These are phyloP conservation scores for Pythium utonaiense DNA, from an alignment of 352 stramenopile species.

Conservation along the genomic window DNA sequence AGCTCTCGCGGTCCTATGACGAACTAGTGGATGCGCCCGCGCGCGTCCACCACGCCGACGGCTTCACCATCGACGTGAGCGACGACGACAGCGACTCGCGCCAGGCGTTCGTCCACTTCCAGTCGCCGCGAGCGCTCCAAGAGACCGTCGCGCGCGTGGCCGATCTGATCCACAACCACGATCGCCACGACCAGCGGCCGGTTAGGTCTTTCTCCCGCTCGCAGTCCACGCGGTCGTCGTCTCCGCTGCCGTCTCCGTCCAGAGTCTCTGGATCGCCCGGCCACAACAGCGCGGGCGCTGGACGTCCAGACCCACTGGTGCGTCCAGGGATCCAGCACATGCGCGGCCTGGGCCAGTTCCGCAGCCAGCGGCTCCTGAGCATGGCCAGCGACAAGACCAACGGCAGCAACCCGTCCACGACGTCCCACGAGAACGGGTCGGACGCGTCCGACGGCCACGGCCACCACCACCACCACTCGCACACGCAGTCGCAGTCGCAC, in stretches of 20 bases:
- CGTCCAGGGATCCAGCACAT: slow-evolving; percentile 11
- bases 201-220: background rate
- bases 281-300: too few species aligned
- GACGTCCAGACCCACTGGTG: background rate
- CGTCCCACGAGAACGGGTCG: slow-evolving; percentile 27
- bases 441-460: slow-evolving; percentile 8
- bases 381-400: slow-evolving; percentile 27
- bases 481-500: slow-evolving; percentile 7
- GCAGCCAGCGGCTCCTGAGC: slow-evolving; percentile 24
- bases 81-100: slow-evolving; percentile 3
- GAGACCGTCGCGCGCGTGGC: slow-evolving; percentile 15
- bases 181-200: background rate
- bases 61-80: slow-evolving; percentile 14
- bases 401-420: slow-evolving; percentile 25
- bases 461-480: slow-evolving; percentile 10
- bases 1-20: slow-evolving; percentile 20
- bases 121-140: slow-evolving; percentile 15
- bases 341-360: slow-evolving; percentile 14
- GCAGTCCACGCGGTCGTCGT: slow-evolving; percentile 15
- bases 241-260: slow-evolving; percentile 7
- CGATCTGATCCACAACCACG: slow-evolving; percentile 8
- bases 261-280: background rate
- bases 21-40: slow-evolving; percentile 11
- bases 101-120: slow-evolving; percentile 17
- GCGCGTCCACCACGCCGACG: background rate